Evolutionary conservation across 1,284 basidiomycete genomes (phyloP).

Genomic region (Flammula alnicola): DNA sequence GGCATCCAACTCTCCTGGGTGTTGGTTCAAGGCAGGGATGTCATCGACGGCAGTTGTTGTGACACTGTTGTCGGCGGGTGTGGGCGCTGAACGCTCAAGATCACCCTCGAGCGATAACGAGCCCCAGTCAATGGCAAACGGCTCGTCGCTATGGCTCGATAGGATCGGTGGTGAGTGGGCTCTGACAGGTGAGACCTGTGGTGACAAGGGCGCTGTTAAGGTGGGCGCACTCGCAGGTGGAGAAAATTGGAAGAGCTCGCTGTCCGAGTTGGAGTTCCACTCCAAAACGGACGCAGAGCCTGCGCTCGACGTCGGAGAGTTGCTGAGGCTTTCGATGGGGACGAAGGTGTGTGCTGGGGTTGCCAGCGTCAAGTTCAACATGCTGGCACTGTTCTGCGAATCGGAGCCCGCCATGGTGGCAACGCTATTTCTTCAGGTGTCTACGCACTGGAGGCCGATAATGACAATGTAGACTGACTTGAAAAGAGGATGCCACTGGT

Average conservation of each 20-base stretch:
- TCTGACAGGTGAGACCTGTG: conserved; percentile 1
- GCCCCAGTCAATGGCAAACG: conserved; percentile 3
- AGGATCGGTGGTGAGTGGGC: conserved; percentile 6
- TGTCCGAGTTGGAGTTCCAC: conserved; percentile 26
- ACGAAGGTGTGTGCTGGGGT: conserved; percentile 10
- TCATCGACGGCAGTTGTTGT: conserved; percentile 2
- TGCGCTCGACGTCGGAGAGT: conserved; percentile 24
- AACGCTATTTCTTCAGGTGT: not conserved
- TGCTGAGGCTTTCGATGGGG: conserved; percentile 20
- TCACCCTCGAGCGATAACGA: not conserved
- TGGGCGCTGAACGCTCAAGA: conserved; percentile 2
- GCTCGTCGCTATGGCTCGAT: not conserved
- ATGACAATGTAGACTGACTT: not conserved
- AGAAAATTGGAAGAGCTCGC: conserved; percentile 19
- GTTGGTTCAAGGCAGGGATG: conserved; percentile 6
- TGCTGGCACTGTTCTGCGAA: not conserved
- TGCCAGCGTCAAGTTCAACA: not conserved
- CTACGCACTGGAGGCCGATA: not conserved
- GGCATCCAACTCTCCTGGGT: conserved; percentile 4
- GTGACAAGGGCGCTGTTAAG: conserved; percentile 11
- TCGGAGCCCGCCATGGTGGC: conserved; percentile 5
- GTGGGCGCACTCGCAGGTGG: conserved; percentile 11
- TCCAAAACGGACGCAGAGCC: conserved; percentile 28
- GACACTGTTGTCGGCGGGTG: not conserved
- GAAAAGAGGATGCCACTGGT: not conserved